Conservation (phyloP, 1,284 basidiomycete species). For the Ustilago nuda region DNA sequence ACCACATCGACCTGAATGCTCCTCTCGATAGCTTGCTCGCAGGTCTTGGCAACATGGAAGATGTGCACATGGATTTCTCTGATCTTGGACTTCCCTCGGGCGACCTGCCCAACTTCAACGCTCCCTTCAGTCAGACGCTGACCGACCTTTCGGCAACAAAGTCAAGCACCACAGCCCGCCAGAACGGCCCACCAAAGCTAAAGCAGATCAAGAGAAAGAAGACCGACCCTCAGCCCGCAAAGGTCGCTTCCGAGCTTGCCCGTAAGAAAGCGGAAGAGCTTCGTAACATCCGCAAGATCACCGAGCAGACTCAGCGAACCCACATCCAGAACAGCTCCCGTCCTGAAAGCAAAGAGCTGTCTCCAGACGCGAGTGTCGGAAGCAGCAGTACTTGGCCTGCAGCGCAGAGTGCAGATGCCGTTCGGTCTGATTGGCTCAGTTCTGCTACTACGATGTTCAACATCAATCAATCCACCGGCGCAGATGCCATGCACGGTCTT, state of each 20-base stretch:
- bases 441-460: slow-evolving; percentile 24
- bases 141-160: slow-evolving; percentile 12
- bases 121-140: slow-evolving; percentile 41
- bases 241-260: slow-evolving; percentile 43
- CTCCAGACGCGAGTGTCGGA: slow-evolving; percentile 31
- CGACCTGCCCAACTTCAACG: slow-evolving; percentile 45
- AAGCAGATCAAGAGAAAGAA: slow-evolving; percentile 47
- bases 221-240: slow-evolving; percentile 41
- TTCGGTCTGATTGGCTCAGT: slow-evolving; percentile 37
- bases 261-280: slow-evolving; percentile 50
- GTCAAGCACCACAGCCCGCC: slow-evolving; percentile 7
- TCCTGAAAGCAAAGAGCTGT: slow-evolving; percentile 33
- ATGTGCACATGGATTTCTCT: slow-evolving; percentile 49
- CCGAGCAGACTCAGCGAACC: slow-evolving; percentile 50
- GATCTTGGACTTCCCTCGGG: slow-evolving; percentile 36
- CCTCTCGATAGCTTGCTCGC: slow-evolving; percentile 51
- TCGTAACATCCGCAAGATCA: slow-evolving; percentile 37
- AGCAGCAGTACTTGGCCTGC: slow-evolving; percentile 17
- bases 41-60: slow-evolving; percentile 49
- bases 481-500: neutral
- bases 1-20: slow-evolving; percentile 54
- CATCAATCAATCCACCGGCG: neutral
- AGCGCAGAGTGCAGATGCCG: slow-evolving; percentile 2
- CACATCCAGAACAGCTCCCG: slow-evolving; percentile 41
- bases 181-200: slow-evolving; percentile 25